Conservation (phyloP, 148 eudicot genomes). For the Agrostemma githago region DNA sequence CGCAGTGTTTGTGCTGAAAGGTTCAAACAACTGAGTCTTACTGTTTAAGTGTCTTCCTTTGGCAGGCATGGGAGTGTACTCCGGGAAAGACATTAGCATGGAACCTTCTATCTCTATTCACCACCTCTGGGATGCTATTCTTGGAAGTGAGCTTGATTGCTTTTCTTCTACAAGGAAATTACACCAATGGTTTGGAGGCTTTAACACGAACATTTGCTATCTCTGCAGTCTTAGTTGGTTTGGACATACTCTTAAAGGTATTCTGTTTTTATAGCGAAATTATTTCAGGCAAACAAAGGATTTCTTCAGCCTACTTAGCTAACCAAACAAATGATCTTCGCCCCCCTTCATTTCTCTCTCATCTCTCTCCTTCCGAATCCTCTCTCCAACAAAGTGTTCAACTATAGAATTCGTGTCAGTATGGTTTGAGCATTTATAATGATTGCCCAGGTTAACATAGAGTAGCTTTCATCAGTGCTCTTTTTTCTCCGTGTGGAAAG, state of each 20-base stretch:
- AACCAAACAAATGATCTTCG: background rate
- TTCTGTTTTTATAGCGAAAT: background rate
- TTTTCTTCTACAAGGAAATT: slow-evolving; percentile 79
- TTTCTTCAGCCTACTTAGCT: background rate
- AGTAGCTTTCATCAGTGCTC: background rate
- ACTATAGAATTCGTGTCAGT: background rate
- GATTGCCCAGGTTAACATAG: background rate
- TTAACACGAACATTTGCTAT: slow-evolving; percentile 66
- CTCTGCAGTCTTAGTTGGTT: slow-evolving; percentile 65
- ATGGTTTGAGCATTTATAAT: background rate
- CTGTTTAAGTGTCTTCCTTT: slow-evolving; percentile 6
- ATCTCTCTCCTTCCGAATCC: background rate
- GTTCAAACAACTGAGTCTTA: slow-evolving; percentile 4
- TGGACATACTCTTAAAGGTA: slow-evolving; percentile 77
- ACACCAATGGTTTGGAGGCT: slow-evolving; percentile 67
- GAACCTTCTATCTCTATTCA: slow-evolving; percentile 69
- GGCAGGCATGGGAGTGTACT: slow-evolving; percentile 75
- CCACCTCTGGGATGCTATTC: slow-evolving; percentile 67
- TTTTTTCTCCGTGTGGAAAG: background rate
- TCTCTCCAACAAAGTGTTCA: background rate
- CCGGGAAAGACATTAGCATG: slow-evolving; percentile 61
- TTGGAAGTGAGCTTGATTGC: slow-evolving; percentile 92
- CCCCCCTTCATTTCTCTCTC: background rate
- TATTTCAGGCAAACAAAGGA: background rate
- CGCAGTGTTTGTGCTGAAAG: background rate